Percentiles rank a stretch among this genome's conserved stretches.
Conservation (phyloP, 345 rosid species). For the Mangifera indica region DNA sequence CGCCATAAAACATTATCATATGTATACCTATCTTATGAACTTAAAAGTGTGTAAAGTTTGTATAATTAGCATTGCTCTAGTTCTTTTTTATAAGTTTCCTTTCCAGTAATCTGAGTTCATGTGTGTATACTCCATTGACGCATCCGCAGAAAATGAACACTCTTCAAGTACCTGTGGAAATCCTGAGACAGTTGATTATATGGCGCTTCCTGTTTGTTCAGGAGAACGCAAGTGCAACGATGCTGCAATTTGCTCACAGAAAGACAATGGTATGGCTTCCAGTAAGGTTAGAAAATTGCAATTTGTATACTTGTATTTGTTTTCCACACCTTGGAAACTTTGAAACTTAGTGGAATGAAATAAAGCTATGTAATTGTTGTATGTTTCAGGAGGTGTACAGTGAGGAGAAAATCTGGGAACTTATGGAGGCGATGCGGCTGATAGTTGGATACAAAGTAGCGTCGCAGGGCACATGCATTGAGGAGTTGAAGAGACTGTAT, state of each 20-base stretch:
- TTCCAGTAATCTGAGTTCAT: too few relatives aligned
- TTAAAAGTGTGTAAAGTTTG: too few relatives aligned
- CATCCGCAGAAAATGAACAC: constrained; percentile 25
- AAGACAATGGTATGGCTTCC: constrained; percentile 11
- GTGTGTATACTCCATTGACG: too few relatives aligned
- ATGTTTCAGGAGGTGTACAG: constrained; percentile 24
- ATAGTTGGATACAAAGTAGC: constrained; percentile 61
- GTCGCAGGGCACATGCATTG: constrained; percentile 35
- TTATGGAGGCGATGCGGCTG: constrained; percentile 47
- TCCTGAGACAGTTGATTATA: neutral
- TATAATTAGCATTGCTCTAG: too few relatives aligned
- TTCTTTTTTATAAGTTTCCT: too few relatives aligned
- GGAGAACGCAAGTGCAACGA: constrained; percentile 5
- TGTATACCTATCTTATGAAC: too few relatives aligned
- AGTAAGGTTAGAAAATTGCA: constrained; percentile 24
- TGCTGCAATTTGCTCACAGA: constrained; percentile 5
- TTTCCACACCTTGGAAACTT: too few relatives aligned
- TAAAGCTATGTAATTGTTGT: too few relatives aligned
- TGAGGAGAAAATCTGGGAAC: constrained; percentile 60
- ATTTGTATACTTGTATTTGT: too few relatives aligned
- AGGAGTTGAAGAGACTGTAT: constrained; percentile 71
- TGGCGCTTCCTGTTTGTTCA: constrained; percentile 20
- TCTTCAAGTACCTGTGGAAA: constrained; percentile 7
- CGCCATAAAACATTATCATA: too few relatives aligned
- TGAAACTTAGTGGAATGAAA: too few relatives aligned